Conservation (phyloP, 1,284 basidiomycete species). For the Ganoderma lingzhi region DNA sequence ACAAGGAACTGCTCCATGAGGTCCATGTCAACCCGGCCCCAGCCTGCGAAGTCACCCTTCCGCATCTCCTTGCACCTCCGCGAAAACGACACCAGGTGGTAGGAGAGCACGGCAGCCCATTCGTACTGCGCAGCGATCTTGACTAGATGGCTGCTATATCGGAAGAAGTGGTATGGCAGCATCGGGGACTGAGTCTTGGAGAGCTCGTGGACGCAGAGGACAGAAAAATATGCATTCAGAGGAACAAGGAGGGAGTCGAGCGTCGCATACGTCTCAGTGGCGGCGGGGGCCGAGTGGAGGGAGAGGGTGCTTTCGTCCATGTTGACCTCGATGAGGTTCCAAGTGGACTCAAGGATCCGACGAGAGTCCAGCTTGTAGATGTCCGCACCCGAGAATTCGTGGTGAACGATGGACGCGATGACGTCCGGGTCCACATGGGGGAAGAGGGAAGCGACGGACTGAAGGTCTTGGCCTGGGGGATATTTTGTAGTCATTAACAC, state of each 20-base stretch:
- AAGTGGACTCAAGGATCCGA: slow-evolving; percentile 41
- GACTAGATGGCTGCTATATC: slow-evolving; percentile 42
- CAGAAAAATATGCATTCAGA: slow-evolving; percentile 45
- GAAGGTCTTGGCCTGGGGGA: slow-evolving; percentile 32
- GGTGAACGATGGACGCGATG: slow-evolving; percentile 41
- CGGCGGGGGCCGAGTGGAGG: slow-evolving; percentile 36
- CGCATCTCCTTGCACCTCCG: slow-evolving; percentile 45
- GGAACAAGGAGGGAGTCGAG: slow-evolving; percentile 46
- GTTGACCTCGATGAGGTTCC: slow-evolving; percentile 40
- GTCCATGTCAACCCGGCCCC: slow-evolving; percentile 43
- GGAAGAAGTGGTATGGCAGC: slow-evolving; percentile 43
- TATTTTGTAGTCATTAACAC: slow-evolving; percentile 29
- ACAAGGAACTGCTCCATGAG: slow-evolving; percentile 44
- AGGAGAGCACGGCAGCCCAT: slow-evolving; percentile 44
- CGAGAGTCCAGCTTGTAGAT: slow-evolving; percentile 46
- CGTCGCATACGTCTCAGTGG: slow-evolving; percentile 41
- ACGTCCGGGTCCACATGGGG: slow-evolving; percentile 44
- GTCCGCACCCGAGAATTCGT: slow-evolving; percentile 40
- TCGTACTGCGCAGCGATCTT: slow-evolving; percentile 44
- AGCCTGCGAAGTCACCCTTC: slow-evolving; percentile 40
- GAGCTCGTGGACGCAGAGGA: slow-evolving; percentile 42
- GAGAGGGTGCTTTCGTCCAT: slow-evolving; percentile 40
- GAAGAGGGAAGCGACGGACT: slow-evolving; percentile 39
- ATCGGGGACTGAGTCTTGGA: slow-evolving; percentile 38
- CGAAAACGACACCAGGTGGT: slow-evolving; percentile 45